These are phyloP conservation scores for Nicotiana undulata DNA, from an alignment of 257 asterid genomes.

Conservation along the genomic window DNA sequence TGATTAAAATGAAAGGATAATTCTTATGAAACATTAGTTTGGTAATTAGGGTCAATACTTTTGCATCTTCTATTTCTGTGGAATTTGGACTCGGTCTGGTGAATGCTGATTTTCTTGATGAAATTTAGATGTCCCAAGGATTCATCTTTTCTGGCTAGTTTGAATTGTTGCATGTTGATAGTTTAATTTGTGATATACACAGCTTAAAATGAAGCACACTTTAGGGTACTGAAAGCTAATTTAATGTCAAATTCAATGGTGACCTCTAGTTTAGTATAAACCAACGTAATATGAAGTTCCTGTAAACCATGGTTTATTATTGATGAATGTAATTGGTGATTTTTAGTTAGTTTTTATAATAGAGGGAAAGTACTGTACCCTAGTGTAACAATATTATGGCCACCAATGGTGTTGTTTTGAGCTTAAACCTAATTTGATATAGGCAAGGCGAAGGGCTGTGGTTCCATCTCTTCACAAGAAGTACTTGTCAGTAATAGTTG, in stretches of 20 bases:
- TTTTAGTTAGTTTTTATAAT: neutral
- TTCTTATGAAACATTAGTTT: neutral
- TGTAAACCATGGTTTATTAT: neutral
- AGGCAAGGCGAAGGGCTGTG: conserved; percentile 98
- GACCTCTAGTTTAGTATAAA: neutral
- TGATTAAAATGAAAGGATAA: neutral
- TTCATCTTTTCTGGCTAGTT: neutral
- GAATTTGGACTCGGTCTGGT: neutral
- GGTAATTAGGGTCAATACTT: neutral
- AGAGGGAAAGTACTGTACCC: neutral
- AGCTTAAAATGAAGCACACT: neutral
- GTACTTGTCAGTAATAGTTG: conserved; percentile 93
- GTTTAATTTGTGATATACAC: neutral
- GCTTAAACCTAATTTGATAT: conserved; percentile 26
- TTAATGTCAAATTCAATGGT: neutral
- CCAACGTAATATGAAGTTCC: neutral
- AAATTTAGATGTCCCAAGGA: neutral
- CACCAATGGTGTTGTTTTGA: conserved; percentile 17
- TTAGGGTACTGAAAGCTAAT: neutral
- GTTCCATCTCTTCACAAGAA: conserved; percentile 99
- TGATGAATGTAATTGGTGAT: neutral
- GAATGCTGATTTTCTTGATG: neutral
- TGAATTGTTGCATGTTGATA: neutral
- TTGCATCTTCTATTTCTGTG: neutral
- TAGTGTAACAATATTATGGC: neutral